Conservation (phyloP, 148 eudicot species). For the Vaccinium macrocarpon region DNA sequence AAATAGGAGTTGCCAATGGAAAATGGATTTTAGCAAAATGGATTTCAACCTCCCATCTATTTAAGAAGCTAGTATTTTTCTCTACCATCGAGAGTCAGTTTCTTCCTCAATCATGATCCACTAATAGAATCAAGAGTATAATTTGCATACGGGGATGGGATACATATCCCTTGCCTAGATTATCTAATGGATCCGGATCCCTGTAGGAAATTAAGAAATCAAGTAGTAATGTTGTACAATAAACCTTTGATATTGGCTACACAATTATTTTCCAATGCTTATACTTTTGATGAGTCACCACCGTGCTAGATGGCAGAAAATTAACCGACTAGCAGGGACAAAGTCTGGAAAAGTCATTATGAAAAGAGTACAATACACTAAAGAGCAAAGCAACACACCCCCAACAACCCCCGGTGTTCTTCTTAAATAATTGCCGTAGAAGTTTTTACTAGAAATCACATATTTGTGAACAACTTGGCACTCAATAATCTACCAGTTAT, state of each 20-base stretch:
- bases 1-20: not conserved
- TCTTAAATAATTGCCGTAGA: not conserved
- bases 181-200: not conserved
- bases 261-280: not conserved
- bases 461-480: not conserved
- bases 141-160: not conserved
- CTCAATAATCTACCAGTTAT: not conserved
- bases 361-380: not conserved
- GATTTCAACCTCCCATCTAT: not conserved
- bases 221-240: not conserved
- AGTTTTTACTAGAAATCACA: not conserved
- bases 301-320: not conserved
- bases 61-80: not conserved
- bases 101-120: not conserved
- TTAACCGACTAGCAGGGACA: not conserved
- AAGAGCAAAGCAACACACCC: not conserved
- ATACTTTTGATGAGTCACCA: not conserved
- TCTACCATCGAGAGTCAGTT: not conserved
- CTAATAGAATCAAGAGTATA: not conserved
- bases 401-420: too few species aligned
- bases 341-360: not conserved
- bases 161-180: not conserved
- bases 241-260: not conserved
- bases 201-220: not conserved
- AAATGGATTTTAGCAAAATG: not conserved